Conservation (phyloP, 2,329 filamentous ascomycete genomes). For the Mollisia scopiformis region DNA sequence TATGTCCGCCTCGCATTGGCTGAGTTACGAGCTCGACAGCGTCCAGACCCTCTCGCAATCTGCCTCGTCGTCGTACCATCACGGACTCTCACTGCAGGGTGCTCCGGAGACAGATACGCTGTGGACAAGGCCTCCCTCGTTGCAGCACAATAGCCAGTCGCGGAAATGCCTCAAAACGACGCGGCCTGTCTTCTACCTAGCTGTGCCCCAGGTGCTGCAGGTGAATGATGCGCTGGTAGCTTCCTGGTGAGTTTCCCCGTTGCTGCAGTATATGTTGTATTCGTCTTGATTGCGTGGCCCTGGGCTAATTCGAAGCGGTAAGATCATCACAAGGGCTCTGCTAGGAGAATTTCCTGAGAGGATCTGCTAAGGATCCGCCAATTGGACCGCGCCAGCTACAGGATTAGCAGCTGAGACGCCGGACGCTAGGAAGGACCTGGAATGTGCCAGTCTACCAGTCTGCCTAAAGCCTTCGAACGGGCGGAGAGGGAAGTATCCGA, state of each 20-base stretch:
- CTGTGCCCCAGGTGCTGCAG: conserved; percentile 11
- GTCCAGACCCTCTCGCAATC: conserved; percentile 19
- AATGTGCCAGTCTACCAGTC: not conserved
- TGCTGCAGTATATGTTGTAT: conserved; percentile 15
- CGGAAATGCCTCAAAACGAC: conserved; percentile 17
- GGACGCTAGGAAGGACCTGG: not conserved
- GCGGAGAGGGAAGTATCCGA: conserved; percentile 17
- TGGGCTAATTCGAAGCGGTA: no score
- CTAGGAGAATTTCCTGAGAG: no score
- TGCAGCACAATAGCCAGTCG: conserved; percentile 13
- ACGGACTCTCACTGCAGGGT: conserved; percentile 9
- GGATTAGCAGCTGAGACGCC: not conserved
- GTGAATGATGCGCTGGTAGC: conserved; percentile 10
- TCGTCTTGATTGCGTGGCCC: no score
- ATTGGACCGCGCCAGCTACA: not conserved
- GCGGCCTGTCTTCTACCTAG: conserved; percentile 17
- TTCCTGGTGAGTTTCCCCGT: conserved; percentile 12
- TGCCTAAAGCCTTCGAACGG: conserved; percentile 17
- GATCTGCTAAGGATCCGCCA: not conserved
- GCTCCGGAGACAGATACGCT: not conserved
- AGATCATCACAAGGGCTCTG: no score
- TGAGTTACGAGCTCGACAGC: conserved; percentile 22
- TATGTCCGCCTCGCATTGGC: conserved; percentile 17
- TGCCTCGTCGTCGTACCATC: conserved; percentile 22
- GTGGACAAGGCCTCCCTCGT: no score